Evolutionary conservation across 2,329 filamentous ascomycete species (phyloP).

Genomic region (Rachicladosporium sp.): DNA sequence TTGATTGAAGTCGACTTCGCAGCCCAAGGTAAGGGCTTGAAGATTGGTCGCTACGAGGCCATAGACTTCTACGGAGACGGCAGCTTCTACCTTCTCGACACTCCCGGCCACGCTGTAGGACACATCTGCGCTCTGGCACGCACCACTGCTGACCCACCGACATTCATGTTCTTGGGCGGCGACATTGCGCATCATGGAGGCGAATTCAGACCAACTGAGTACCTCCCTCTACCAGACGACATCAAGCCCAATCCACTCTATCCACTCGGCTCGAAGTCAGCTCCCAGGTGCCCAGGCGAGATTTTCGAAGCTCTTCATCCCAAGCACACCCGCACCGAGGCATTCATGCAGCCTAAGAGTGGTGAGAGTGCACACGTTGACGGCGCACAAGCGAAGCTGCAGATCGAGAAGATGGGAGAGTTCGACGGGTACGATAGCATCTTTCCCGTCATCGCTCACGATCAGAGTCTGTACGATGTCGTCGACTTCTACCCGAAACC

Average conservation of each 20-base stretch:
- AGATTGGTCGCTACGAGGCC: constrained; percentile 32
- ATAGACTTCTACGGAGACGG: constrained; percentile 44
- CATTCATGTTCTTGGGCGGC: constrained; percentile 38
- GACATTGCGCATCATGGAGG: constrained; percentile 34
- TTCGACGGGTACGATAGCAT: constrained; percentile 34
- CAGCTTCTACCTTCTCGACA: constrained; percentile 41
- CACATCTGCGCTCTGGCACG: constrained; percentile 38
- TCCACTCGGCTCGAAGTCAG: constrained; percentile 15
- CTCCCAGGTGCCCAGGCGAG: constrained; percentile 27
- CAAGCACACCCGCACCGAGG: constrained; percentile 10
- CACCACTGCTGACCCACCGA: constrained; percentile 21
- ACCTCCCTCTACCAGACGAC: constrained; percentile 26
- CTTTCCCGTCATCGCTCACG: constrained; percentile 38
- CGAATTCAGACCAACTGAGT: constrained; percentile 32
- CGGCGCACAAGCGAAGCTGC: constrained; percentile 24
- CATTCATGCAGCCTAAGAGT: neutral
- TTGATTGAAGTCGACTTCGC: constrained; percentile 23
- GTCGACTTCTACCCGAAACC: constrained; percentile 39
- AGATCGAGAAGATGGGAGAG: constrained; percentile 34
- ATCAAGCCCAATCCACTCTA: constrained; percentile 32
- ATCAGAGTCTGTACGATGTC: constrained; percentile 29
- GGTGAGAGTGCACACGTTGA: constrained; percentile 15
- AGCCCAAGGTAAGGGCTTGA: constrained; percentile 18
- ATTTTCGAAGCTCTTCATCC: constrained; percentile 28
- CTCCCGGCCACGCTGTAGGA: constrained; percentile 39